Evolutionary conservation across 2,329 filamentous ascomycete genomes (phyloP), one percentile per base, ranked within the genome.

Genomic region (Ascomycota sp.): DNA sequence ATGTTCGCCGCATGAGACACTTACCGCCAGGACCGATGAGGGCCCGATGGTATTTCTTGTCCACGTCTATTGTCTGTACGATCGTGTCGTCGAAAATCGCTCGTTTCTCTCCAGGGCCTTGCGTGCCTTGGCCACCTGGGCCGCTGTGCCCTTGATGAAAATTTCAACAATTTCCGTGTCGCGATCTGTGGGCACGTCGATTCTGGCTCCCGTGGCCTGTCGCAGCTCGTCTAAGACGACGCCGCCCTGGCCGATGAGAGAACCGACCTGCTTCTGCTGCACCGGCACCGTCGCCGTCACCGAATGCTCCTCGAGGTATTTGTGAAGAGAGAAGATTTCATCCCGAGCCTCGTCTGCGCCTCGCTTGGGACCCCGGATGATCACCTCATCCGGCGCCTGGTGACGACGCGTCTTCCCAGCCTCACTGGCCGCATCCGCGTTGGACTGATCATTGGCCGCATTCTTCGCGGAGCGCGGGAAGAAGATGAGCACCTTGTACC

Each of bases 401-500:
- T 79, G 68, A 32, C 69, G 67, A 37, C 71, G 67, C 28, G 63
- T 60, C 48, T 71, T 72, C 36, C 68, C 70, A 33, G 60, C 59
- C 34, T 86, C 77, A 38, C 74, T 77, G 20, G 64, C 63, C 23
- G 66, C 73, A 41, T 86, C 83, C 10, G 62, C 66, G 36, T 67
- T 66, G 10, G 72, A 69, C 34, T 73, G 66, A 33, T 91, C 82
- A 35, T 89, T 79, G 35, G 67, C 63, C 30, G 51, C 56, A 24
- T 37, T 42, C 47, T 83, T 80, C 25, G 59, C 57, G 6, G 63
- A 62, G 31, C 65, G 65, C 8, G 89, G 89, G 62, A 98, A 98
- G 57, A 94, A 86, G 43, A 98, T 89, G 37, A 85, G 74, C 25
- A 98, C 89, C 47, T 78, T 76, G 62, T 98, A 94, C 28, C 85